phyloP scores from a whole-genome alignment of 2,329 filamentous ascomycete species.

The Beauveria varroae region DNA sequence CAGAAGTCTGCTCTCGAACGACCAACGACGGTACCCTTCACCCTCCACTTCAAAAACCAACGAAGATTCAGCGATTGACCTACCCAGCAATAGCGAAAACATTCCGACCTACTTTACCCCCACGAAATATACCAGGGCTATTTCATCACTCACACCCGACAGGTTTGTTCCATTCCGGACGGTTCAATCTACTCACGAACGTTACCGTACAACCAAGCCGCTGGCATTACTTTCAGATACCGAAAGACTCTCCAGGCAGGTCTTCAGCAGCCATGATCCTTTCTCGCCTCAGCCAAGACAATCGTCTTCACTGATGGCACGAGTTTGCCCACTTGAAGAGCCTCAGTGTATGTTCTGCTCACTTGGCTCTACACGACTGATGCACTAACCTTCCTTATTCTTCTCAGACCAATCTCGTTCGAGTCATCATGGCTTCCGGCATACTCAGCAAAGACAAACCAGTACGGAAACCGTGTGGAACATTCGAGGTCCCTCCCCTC shows the following conservation, averaged over 20 bases:
- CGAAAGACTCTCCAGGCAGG: slow-evolving; percentile 39
- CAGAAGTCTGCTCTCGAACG: background rate
- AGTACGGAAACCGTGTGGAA: slow-evolving; percentile 70
- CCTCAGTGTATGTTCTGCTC: background rate
- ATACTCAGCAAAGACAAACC: slow-evolving; percentile 35
- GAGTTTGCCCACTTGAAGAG: background rate
- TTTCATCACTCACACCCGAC: slow-evolving; percentile 28
- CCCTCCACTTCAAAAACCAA: background rate
- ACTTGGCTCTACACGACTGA: background rate
- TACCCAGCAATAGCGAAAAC: background rate
- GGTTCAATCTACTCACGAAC: slow-evolving; percentile 30
- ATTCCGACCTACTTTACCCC: background rate
- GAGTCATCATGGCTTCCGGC: background rate
- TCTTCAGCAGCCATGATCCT: slow-evolving; percentile 32
- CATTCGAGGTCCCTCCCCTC: slow-evolving; percentile 62
- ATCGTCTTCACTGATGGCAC: background rate
- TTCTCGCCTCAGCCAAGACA: slow-evolving; percentile 24
- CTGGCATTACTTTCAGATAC: slow-evolving; percentile 32
- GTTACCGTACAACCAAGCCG: slow-evolving; percentile 38
- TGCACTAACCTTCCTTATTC: background rate
- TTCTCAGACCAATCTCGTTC: background rate
- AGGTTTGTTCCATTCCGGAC: slow-evolving; percentile 44
- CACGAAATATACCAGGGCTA: background rate
- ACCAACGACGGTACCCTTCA: background rate
- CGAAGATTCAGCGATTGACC: background rate